A percentile compares a stretch with the other conserved stretches of the same genome.
Conservation (phyloP, 169 alveolate species). For the Theileria equi region DNA sequence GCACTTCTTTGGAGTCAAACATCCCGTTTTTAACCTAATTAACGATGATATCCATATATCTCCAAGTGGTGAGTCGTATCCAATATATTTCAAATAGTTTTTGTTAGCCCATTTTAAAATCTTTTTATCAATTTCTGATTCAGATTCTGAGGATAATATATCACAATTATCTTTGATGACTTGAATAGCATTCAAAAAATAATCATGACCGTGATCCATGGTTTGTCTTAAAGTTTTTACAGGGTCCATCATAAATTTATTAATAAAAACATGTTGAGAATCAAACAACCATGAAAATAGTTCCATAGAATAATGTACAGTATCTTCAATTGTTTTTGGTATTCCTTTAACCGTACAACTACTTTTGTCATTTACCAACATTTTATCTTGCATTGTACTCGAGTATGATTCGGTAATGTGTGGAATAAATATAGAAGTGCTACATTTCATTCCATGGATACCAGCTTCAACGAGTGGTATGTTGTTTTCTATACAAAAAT, state of each 20-base stretch:
- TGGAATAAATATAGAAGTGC: conserved; percentile 45
- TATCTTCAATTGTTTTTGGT: conserved; percentile 40
- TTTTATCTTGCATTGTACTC: conserved; percentile 18
- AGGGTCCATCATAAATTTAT: conserved; percentile 46
- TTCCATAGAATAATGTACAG: conserved; percentile 43
- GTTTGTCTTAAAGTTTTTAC: conserved; percentile 21
- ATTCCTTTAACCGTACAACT: conserved; percentile 64
- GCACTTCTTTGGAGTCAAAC: conserved; percentile 3
- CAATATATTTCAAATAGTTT: conserved; percentile 14
- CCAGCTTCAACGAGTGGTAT: conserved; percentile 53
- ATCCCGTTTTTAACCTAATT: neutral
- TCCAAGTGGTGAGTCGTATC: conserved; percentile 7
- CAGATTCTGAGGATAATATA: neutral
- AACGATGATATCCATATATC: neutral
- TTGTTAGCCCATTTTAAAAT: conserved; percentile 12
- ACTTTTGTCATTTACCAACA: conserved; percentile 1
- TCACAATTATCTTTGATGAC: conserved; percentile 15
- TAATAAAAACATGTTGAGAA: conserved; percentile 25
- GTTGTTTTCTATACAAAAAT: conserved; percentile 25
- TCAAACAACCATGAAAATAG: conserved; percentile 49
- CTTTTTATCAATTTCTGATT: neutral
- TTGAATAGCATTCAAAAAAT: conserved; percentile 15
- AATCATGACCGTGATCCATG: neutral
- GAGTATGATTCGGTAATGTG: conserved; percentile 49
- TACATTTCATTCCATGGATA: conserved; percentile 63